Percentiles rank a stretch among this genome's conserved stretches.
Conservation (phyloP, 2,329 filamentous ascomycete species). For the Aureobasidium pullulans region DNA sequence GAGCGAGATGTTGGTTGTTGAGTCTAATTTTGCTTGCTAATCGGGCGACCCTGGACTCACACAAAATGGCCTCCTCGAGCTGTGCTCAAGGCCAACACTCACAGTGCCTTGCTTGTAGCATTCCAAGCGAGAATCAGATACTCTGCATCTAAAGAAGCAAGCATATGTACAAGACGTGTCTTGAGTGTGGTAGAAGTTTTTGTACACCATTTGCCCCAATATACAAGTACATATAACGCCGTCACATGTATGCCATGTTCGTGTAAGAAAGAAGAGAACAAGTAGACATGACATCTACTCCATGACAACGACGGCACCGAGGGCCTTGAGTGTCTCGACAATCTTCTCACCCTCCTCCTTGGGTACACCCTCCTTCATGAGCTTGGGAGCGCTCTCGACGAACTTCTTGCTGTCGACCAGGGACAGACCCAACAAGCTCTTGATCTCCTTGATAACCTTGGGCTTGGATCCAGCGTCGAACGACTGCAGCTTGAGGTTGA, state of each 20-base stretch:
- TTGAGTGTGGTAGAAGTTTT: slow-evolving; percentile 5
- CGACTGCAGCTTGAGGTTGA: slow-evolving; percentile 87
- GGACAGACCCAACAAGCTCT: slow-evolving; percentile 86
- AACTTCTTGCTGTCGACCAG: slow-evolving; percentile 99
- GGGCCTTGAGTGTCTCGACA: slow-evolving; percentile 82
- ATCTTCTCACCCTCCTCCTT: slow-evolving; percentile 99
- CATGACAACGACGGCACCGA: slow-evolving; percentile 85
- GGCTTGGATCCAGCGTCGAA: slow-evolving; percentile 88
- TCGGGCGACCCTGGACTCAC: no score
- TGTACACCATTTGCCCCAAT: slow-evolving; percentile 15
- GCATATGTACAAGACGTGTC: background rate
- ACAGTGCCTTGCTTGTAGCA: no score
- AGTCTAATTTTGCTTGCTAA: no score
- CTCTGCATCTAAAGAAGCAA: no score
- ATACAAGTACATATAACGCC: slow-evolving; percentile 16
- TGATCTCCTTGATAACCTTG: slow-evolving; percentile 99
- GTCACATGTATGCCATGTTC: slow-evolving; percentile 9
- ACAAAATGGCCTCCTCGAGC: background rate
- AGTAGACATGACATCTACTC: slow-evolving; percentile 53
- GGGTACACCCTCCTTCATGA: slow-evolving; percentile 96
- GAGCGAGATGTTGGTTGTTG: no score
- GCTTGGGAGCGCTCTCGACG: slow-evolving; percentile 94
- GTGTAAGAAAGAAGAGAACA: background rate
- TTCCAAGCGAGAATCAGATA: no score
- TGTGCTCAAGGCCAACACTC: no score